Conservation (phyloP, 2,329 filamentous ascomycete species). For the Fusarium ramigenum region DNA sequence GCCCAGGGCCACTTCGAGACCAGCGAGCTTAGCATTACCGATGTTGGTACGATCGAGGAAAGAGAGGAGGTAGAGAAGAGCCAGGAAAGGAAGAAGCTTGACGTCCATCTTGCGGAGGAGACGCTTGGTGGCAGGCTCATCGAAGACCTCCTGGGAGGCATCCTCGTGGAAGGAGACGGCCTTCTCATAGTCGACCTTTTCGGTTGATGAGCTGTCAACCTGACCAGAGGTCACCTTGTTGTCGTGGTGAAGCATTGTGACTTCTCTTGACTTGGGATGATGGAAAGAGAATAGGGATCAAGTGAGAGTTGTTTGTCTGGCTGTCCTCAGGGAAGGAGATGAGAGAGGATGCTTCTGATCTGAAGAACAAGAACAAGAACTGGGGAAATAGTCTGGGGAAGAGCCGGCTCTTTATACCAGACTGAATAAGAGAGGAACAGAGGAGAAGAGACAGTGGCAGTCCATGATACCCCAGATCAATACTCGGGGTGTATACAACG, state of each 20-base stretch:
- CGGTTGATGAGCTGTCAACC: conserved; percentile 40
- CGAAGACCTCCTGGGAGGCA: conserved; percentile 41
- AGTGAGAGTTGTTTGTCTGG: conserved; percentile 17
- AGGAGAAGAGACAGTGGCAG: neutral
- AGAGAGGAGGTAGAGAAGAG: conserved; percentile 66
- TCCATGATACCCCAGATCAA: neutral
- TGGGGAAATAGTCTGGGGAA: conserved; percentile 35
- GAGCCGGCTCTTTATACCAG: conserved; percentile 32
- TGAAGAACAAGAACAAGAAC: conserved; percentile 35
- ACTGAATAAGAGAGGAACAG: neutral
- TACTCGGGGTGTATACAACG: neutral
- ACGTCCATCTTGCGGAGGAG: conserved; percentile 64
- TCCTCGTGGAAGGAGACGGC: conserved; percentile 40
- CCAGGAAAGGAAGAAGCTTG: conserved; percentile 67
- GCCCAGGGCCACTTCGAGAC: conserved; percentile 51
- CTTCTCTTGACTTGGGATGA: neutral
- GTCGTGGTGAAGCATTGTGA: conserved; percentile 34
- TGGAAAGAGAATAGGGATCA: neutral
- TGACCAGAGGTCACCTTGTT: conserved; percentile 18
- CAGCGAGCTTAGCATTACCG: conserved; percentile 69
- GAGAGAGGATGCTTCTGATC: conserved; percentile 39
- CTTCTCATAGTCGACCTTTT: conserved; percentile 44
- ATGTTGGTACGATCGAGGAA: conserved; percentile 56
- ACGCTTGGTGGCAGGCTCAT: conserved; percentile 54
- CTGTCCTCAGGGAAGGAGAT: conserved; percentile 22